These are phyloP conservation scores for Amylostereum chailletii DNA, from an alignment of 1,284 basidiomycete species.

Conservation along the genomic window DNA sequence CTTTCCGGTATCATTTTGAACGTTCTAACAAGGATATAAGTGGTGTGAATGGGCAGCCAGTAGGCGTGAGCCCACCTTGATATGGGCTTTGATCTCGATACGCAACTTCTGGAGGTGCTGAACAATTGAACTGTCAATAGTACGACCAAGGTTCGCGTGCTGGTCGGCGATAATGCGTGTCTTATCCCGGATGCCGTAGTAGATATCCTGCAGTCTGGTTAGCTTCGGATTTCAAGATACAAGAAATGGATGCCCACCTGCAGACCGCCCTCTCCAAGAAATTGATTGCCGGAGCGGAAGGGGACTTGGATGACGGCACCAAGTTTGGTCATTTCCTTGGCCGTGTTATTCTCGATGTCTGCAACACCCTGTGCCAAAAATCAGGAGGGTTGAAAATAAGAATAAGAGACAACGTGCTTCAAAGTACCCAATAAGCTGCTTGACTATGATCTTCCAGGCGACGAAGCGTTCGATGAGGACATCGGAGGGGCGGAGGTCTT, in stretches of 20 bases:
- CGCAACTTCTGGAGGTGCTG: constrained; percentile 95
- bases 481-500: constrained; percentile 91
- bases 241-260: constrained; percentile 18
- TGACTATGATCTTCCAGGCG: constrained; percentile 93
- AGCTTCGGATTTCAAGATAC: constrained; percentile 2
- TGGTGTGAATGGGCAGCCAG: neutral
- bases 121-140: constrained; percentile 95
- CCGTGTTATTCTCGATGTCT: constrained; percentile 93
- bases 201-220: constrained; percentile 66
- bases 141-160: constrained; percentile 92
- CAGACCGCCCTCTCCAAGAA: constrained; percentile 87
- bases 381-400: neutral
- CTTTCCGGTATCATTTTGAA: constrained; percentile 97
- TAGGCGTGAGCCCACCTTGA: constrained; percentile 52
- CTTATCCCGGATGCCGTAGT: constrained; percentile 91
- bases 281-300: constrained; percentile 92
- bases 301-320: constrained; percentile 98
- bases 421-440: constrained; percentile 86
- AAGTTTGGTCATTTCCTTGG: constrained; percentile 90
- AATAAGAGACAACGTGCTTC: constrained; percentile 32
- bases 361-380: constrained; percentile 65
- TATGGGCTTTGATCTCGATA: constrained; percentile 94
- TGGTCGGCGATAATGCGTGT: constrained; percentile 92
- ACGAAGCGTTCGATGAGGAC: constrained; percentile 93
- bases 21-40: constrained; percentile 46